Conservation (phyloP, 371 early-diverging fungal genomes). For the Mortierella sp. region DNA sequence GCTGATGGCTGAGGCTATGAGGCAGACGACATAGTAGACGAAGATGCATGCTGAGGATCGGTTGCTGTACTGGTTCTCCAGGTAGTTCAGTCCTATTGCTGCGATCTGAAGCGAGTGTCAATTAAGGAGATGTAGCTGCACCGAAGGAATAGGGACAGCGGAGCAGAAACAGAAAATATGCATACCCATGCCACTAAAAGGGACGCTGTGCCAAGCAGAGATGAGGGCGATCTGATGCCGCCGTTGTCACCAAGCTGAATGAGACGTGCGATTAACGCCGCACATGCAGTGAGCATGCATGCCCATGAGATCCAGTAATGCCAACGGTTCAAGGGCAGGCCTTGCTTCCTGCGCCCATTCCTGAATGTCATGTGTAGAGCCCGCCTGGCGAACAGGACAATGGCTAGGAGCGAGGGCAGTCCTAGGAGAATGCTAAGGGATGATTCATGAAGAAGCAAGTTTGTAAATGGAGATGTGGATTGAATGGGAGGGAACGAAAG, state of each 20-base stretch:
- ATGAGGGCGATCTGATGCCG: not conserved
- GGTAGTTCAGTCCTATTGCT: constrained; percentile 13
- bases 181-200: constrained; percentile 39
- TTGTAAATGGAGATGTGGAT: not conserved
- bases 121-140: not conserved
- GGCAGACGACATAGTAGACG: constrained; percentile 13
- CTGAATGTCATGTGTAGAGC: not conserved
- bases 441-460: not conserved
- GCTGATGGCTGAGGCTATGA: constrained; percentile 20
- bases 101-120: constrained; percentile 2
- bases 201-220: constrained; percentile 11
- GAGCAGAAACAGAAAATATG: no score
- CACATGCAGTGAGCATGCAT: constrained; percentile 10
- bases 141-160: not conserved
- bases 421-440: constrained; percentile 26
- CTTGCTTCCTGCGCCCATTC: not conserved
- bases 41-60: constrained; percentile 29
- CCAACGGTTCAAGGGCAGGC: not conserved
- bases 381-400: constrained; percentile 11
- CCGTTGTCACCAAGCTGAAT: constrained; percentile 10
- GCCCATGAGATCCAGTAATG: constrained; percentile 15
- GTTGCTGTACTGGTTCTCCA: constrained; percentile 12
- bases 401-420: constrained; percentile 21
- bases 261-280: constrained; percentile 19
- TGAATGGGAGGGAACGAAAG: not conserved